Base-by-base conservation (phyloP, 352 stramenopile species). In the Blastocystis hominis region DNA sequence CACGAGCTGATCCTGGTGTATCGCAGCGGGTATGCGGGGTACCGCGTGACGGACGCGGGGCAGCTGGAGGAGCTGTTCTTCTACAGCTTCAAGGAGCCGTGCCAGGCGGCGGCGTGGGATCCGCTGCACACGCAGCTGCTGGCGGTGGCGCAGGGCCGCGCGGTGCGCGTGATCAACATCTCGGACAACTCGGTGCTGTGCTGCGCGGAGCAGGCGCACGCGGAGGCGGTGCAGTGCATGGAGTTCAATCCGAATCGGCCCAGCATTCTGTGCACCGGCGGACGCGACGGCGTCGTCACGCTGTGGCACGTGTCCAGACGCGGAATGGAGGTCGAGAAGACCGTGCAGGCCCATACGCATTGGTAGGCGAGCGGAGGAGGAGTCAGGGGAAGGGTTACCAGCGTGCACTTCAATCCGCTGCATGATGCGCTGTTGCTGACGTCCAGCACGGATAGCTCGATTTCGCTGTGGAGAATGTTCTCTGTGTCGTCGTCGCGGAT, bases 191-290 rank as follows among this genome's bases (percentile, higher is more conserved):
- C 59, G 40, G 24, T 80, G 20, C 42, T 47, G 4, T 5, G 30
- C 5, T 38, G 59, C 34, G 15, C 10, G 36, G 20, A 24, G 54
- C 24, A 42, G 5, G 38, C 30, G 20, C 76, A 86, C 40, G 30
- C 24, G 3, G 54, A 50, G n/a, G 40, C 15, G 2, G 38, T 72
- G 20, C 24, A n/a, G 42, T 86, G 76, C 53, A 86, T 86, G 63
- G 63, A 72, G 44, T 76, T 54, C 63, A 86, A 86, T 77, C 76
- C 76, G 13, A 86, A 86, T 69, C 59, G 63, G 15, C 76, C 76
- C 36, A 63, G 54, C 7, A 76, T 40, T 6, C 38, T 86, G 3
- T 72, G 59, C 20, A 86, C 76, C 30, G 76, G 76, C 38, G 53
- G 54, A 68, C 55, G 66, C 24, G 76, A 86, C 42, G 76, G 76